Base-by-base conservation (phyloP, 2,329 filamentous ascomycete genomes). In the Epichloe festucae region DNA sequence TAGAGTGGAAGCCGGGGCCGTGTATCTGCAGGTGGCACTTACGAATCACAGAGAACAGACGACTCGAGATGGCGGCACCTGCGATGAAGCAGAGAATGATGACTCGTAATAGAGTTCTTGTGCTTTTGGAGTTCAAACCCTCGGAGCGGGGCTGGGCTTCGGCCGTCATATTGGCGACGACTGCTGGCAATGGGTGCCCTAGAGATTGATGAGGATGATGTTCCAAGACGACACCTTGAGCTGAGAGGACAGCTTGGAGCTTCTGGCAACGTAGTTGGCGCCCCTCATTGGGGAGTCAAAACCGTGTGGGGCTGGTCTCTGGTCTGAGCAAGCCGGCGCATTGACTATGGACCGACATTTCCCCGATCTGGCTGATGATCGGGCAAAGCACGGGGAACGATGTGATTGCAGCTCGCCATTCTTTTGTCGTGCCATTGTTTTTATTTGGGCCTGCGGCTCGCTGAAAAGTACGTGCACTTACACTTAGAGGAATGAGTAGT, bases 21-120 rank as follows among this genome's bases (percentile, higher is more conserved):
- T 19, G 40, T 35, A 31, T 46, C 19, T 35, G 36, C 36, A 49
- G 12, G 48, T 48, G 51, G 52, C 54, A 79, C 87, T 67, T 81
- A 91, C 93, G 87, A 71, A 98, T 97, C 59, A 98, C 93, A 64
- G 89, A 96, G 78, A 98, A 98, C 60, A 98, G 77, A 71, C 93
- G 88, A 71, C 90, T 95, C 59, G 90, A 82, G 65, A 97, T 81
- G 59, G 91, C 89, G 56, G 93, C 90, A 53, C 81, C 89, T 58
- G 93, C 93, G 70, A 98, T 96, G 65, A 91, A 81, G 64, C 77
- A 78, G 62, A 98, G 82, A 72, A 98, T 98, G 64, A 94, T 78
- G 61, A 96, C 82, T 66, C 90, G 84, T 58, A 98, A 76, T 63
- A 97, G 72, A 58, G 88, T 85, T 68, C 90, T 83, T 56, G 88